Base-by-base conservation (phyloP, 192 early-diverging fungal species). In the Gigaspora rosea region DNA sequence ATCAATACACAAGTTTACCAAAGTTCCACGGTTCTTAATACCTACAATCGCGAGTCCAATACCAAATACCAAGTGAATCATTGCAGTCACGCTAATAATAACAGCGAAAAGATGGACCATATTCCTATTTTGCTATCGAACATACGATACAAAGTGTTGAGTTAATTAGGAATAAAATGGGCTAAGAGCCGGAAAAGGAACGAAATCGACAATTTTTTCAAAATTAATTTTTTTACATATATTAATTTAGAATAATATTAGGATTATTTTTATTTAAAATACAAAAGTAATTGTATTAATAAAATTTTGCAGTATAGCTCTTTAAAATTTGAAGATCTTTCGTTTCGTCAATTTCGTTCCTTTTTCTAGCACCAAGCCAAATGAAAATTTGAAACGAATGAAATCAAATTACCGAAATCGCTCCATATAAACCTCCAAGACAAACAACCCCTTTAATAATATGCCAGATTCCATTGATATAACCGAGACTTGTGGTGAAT, bases 381-480 rank as follows among this genome's bases (percentile, higher is more conserved):
- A 27, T 27, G 27, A 27, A 41, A 41, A 6, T 41, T 41, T 41
- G 41, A 41, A 41, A 41, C 7, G 3, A 41, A 41, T 41, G 41
- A 41, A 27, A 7, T 66, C 9, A 54, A 54, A 54, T 54, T 66
- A 66, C 64, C 64, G 18, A 18, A n/a, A 66, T 66, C 9, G 32
- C 64, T 36, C 64, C 64, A 46, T 41, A 9, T 9, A 66, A 18
- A 41, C 64, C 64, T n/a, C 64, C 64, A 16, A 66, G 3, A 66
- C 33, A 33, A 12, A 66, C 36, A 18, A 66, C 8, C 10, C 64
- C 64, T 66, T 36, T 66, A n/a, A 66, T 36, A 18, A 47, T 20
- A 66, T 66, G 33, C 64, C 64, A 66, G 36, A 66, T 20, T 36
- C 64, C 64, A 20, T 66, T 33, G 36, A 66, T 4, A 47, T 66